Evolutionary conservation across 2,329 filamentous ascomycete genomes (phyloP), one percentile per base, ranked within the genome.

Genomic region (Didymellaceae sp.): DNA sequence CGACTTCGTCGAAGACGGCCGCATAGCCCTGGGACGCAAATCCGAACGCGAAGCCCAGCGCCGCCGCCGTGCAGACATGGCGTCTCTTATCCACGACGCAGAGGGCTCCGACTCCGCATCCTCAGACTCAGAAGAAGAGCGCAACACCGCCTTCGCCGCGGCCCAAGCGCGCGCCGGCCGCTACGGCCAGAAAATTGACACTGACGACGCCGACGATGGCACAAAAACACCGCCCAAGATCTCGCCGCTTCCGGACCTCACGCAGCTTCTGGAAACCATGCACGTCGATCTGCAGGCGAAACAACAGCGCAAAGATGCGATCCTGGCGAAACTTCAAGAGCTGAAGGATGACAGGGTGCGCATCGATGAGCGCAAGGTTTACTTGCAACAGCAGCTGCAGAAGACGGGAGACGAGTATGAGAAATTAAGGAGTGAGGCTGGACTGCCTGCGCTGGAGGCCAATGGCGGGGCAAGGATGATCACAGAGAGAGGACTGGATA

Each of bases 111-210:
- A 9, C 9, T 89, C 93, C 45, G 86, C 84, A 17, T 85, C 85
- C 0, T 86, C 87, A 67, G 82, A 88, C 57, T 84, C 82, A 1
- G 84, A 86, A 55, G 72, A 80, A 28, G 83, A 84, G 59, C 77
- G 83, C 13, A 86, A 86, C 49, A 90, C 88, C 2, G 92, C 90
- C 0, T 97, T 96, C 74, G 92, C 96, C 72, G 84, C 86, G 9
- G 87, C 90, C 4, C 93, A 97, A 75, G 92, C 90, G 7, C 83
- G 88, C 16, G 89, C 90, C 3, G 93, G 91, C n/a, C 88, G 94
- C 76, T 92, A 93, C 63, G 88, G 80, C 52, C 55, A 75, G 78
- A 64, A 80, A 79, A 63, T 77, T 68, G 11, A 70, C 6, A 63
- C 77, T 68, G 11, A 70, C 6, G 70, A 77, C 2, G 71, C 28